Base-by-base conservation (phyloP, 495 filamentous ascomycete genomes). In the Penicillium crystallinum region DNA sequence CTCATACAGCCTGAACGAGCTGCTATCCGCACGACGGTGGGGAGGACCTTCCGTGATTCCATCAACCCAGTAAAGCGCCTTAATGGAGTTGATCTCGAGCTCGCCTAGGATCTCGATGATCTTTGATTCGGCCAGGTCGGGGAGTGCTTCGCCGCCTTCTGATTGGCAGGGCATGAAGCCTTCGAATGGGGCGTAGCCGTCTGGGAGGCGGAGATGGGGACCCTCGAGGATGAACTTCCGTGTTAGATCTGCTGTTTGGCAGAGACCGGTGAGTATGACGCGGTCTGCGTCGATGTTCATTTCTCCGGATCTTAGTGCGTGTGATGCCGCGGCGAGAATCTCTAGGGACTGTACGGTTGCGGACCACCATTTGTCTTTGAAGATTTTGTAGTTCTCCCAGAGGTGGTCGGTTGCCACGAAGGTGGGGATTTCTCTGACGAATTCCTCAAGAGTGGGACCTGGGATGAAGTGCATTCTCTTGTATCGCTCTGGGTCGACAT, bases 121-220 rank as follows among this genome's bases (percentile, higher is more conserved):
- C 18, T 56, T 56, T 8, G 29, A 33, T 15, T 34, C 7, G 6
- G 33, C 12, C 15, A 36, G n/a, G 41, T 56, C 53, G 8, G 39
- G 39, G 22, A 56, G 47, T n/a, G 48, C 33, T 21, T 17, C 4
- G 2, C 48, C 53, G 14, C 25, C 46, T 4, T 48, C 53, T 8
- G 30, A 40, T 30, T 56, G 53, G 21, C 49, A 56, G 11, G 53
- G 53, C 22, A 56, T 23, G 19, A 25, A 56, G 5, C 46, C 53
- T 6, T 56, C 48, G 21, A 56, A 56, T 2, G 53, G 48, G 9
- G 41, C 8, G 3, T 14, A 21, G 22, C 53, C 53, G 21, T 52
- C 38, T 18, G 45, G 53, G 6, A 51, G 38, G 7, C 37, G 46
- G 11, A 55, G 15, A 44, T 51, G 46, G 7, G 31, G 39, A 22